A percentile compares a stretch with the other conserved stretches of the same genome.
Evolutionary conservation across 2,329 filamentous ascomycete genomes (phyloP).

Genomic region (Canariomyces notabilis): DNA sequence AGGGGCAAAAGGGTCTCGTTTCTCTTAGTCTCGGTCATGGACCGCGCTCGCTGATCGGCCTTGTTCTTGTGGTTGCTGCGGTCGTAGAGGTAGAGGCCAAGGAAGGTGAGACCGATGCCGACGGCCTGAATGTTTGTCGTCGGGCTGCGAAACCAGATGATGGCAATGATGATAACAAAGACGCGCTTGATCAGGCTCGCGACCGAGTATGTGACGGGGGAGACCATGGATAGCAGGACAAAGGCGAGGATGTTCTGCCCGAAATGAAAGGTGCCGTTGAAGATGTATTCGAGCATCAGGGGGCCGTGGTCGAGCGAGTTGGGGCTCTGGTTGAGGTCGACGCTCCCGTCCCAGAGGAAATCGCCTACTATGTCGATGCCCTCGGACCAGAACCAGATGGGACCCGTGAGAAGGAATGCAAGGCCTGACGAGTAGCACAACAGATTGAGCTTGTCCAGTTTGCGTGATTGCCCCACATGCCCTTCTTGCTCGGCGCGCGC

Average conservation of each 20-base stretch:
- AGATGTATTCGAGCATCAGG: slow-evolving; percentile 77
- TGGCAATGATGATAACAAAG: slow-evolving; percentile 90
- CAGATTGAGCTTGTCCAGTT: slow-evolving; percentile 93
- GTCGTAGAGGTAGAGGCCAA: slow-evolving; percentile 94
- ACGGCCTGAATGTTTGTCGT: slow-evolving; percentile 78
- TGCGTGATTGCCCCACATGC: slow-evolving; percentile 57
- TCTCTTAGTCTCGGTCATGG: slow-evolving; percentile 48
- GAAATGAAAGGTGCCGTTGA: slow-evolving; percentile 97
- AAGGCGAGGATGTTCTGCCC: slow-evolving; percentile 95
- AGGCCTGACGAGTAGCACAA: slow-evolving; percentile 95
- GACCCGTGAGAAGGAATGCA: slow-evolving; percentile 80
- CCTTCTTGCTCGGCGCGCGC: slow-evolving; percentile 76
- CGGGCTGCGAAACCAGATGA: slow-evolving; percentile 90
- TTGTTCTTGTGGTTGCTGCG: slow-evolving; percentile 83
- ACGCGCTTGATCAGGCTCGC: slow-evolving; percentile 95
- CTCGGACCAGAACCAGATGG: slow-evolving; percentile 91
- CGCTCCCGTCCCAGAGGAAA: slow-evolving; percentile 73
- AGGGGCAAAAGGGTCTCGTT: slow-evolving; percentile 62
- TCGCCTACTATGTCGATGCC: slow-evolving; percentile 73
- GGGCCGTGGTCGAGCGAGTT: slow-evolving; percentile 73
- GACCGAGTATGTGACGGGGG: slow-evolving; percentile 94
- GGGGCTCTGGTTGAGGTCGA: slow-evolving; percentile 55
- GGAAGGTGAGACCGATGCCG: slow-evolving; percentile 82
- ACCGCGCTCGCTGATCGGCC: slow-evolving; percentile 74
- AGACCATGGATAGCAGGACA: slow-evolving; percentile 84